Percentiles rank a stretch among this genome's conserved stretches.
Conservation (phyloP, 768 basidiomycete species). For the Mycena metata region DNA sequence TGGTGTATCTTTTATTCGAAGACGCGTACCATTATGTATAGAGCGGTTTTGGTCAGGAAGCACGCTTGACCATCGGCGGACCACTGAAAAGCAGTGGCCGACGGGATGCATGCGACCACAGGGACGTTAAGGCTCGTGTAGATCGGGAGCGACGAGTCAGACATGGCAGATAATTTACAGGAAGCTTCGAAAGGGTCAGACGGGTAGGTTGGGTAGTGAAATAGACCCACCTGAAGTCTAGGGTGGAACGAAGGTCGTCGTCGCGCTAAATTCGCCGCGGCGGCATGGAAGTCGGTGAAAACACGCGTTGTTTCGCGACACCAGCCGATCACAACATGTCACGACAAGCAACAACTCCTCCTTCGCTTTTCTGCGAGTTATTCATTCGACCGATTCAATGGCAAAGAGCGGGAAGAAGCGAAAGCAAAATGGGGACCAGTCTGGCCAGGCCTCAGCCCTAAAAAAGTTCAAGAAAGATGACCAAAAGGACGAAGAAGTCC, state of each 20-base stretch:
- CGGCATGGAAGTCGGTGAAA: constrained; percentile 5
- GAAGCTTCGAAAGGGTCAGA: background rate
- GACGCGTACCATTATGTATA: constrained; percentile 74
- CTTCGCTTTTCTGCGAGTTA: background rate
- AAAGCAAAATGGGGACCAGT: constrained; percentile 36
- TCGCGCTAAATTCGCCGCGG: constrained; percentile 19
- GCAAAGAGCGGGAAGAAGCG: constrained; percentile 46
- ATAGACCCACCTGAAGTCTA: constrained; percentile 2
- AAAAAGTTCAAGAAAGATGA: constrained; percentile 38
- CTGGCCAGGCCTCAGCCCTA: constrained; percentile 1
- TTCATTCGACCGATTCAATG: constrained; percentile 16
- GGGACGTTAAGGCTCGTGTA: constrained; percentile 70
- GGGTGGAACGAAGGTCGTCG: constrained; percentile 7
- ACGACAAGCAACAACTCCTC: background rate
- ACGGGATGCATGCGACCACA: constrained; percentile 71
- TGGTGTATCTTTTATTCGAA: background rate
- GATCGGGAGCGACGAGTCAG: constrained; percentile 43
- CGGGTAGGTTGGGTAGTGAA: background rate
- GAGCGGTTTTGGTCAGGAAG: constrained; percentile 74
- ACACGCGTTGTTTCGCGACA: constrained; percentile 25
- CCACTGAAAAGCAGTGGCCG: constrained; percentile 75
- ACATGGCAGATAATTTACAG: constrained; percentile 3
- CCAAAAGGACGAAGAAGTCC: background rate
- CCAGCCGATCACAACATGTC: background rate
- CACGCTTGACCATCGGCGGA: constrained; percentile 80